Evolutionary conservation across 164 flowering plant species (phyloP), one percentile per base, ranked within the genome.

Genomic region (Dillenia suffruticosa): DNA sequence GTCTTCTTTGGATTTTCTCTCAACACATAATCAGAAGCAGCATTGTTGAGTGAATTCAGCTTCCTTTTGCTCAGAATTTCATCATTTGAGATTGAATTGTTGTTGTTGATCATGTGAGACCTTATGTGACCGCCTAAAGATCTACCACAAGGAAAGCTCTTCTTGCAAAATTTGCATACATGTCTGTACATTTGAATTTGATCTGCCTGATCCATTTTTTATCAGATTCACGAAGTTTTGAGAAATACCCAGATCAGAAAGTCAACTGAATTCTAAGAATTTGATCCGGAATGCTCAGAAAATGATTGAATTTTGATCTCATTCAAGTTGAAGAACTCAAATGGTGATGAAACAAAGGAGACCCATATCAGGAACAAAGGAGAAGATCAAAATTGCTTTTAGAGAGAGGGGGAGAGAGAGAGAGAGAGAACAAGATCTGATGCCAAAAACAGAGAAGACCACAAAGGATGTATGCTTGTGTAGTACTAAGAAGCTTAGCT

Each of bases 41-140:
- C 43, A 50, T 74, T 76, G 63, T 53, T 45, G 54, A 16, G 9
- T 58, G 74, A 51, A 9, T 63, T 32, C 9, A 69, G 61, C 64
- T 73, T 78, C 58, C 62, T 73, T 65, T 50, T 77, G 61, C 57
- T 54, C 46, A 32, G 55, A 69, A 63, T 65, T 15, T 74, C 72
- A 1, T 75, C 83, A 50, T 65, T 46, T 40, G 73, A 67, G 69
- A 66, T 60, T 13, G 79, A 72, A 64, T 59, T 72, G 63, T 16
- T 45, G 9, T 46, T 46, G 47, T 59, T 72, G 59, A 69, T 75
- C 81, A 85, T 59, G 68, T 92, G 98, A 71, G 95, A 83, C 85
- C 96, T 86, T 89, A 88, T 92, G 74, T 92, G 98, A 53, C 98
- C 97, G 12, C 96, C 98, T 60, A 92, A 70, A 51, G 97, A 88